Percentiles rank a stretch among this genome's conserved stretches.
phyloP scores from a whole-genome alignment of 768 basidiomycete genomes.

The Russula ochroleuca region DNA sequence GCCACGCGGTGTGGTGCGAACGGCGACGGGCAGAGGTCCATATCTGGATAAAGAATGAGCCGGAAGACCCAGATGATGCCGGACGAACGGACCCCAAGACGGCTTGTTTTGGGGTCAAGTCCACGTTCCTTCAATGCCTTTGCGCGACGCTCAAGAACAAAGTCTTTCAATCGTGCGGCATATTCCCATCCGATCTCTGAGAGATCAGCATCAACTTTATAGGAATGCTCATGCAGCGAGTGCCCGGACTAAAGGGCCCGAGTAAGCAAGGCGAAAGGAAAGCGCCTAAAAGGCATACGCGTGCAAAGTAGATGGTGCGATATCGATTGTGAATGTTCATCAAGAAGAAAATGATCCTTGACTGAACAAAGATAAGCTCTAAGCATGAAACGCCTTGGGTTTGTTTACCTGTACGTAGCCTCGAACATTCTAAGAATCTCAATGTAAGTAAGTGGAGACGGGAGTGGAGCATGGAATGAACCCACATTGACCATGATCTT shows the following conservation, averaged over 20 bases:
- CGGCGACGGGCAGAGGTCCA: conserved; percentile 96
- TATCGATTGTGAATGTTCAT: conserved; percentile 98
- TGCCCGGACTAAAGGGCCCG: conserved; percentile 74
- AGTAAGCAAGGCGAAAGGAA: background rate
- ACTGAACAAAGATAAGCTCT: conserved; percentile 43
- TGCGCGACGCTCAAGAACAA: conserved; percentile 78
- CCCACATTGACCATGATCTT: conserved; percentile 91
- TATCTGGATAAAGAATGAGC: conserved; percentile 49
- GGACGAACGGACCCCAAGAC: conserved; percentile 54
- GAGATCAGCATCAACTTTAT: conserved; percentile 96
- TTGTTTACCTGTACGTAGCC: conserved; percentile 74
- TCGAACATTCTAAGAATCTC: conserved; percentile 58
- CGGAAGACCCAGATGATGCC: background rate
- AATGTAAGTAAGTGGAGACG: background rate
- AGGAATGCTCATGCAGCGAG: conserved; percentile 96
- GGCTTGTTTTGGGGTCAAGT: conserved; percentile 53
- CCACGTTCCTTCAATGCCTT: conserved; percentile 73
- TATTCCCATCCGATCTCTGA: conserved; percentile 97
- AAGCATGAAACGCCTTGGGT: background rate
- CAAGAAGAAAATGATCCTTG: conserved; percentile 94
- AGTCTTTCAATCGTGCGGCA: conserved; percentile 82
- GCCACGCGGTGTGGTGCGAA: conserved; percentile 95
- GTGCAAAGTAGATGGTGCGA: conserved; percentile 93
- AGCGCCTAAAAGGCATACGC: conserved; percentile 49
- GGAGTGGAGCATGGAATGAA: conserved; percentile 12